These are phyloP conservation scores for Lathyrus tuberosus DNA, from an alignment of 306 rosid genomes.

Conservation along the genomic window DNA sequence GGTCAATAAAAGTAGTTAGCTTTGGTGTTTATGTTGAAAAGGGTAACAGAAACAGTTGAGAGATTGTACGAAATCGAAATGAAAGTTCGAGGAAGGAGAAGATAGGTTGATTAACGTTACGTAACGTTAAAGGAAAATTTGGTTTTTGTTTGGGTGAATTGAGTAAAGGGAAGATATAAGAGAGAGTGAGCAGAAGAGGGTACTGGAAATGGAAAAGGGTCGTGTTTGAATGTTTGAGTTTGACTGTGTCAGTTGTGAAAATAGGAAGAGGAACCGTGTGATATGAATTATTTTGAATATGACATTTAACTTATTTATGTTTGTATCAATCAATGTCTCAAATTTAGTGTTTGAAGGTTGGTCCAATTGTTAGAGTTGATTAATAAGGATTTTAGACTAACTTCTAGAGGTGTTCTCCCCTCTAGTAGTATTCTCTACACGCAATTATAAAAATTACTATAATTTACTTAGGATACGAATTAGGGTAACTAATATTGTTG, in stretches of 20 bases:
- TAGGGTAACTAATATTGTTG: too few species aligned
- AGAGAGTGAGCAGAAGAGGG: background rate
- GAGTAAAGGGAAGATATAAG: too few species aligned
- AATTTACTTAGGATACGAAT: too few species aligned
- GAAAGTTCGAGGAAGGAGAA: conserved; percentile 47
- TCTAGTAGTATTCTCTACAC: too few species aligned
- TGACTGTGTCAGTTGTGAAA: conserved; percentile 5
- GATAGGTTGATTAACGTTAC: conserved; percentile 32
- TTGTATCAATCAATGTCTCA: background rate
- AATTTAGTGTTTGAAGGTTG: too few species aligned
- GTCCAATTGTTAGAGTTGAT: too few species aligned
- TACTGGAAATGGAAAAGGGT: background rate
- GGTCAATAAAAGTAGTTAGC: conserved; percentile 24
- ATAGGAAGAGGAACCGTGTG: background rate
- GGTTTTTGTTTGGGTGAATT: background rate
- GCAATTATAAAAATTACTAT: too few species aligned
- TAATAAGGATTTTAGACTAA: too few species aligned
- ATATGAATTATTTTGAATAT: background rate
- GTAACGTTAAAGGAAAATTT: conserved; percentile 6
- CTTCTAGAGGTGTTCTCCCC: too few species aligned
- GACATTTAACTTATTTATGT: background rate
- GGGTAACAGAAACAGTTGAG: conserved; percentile 16
- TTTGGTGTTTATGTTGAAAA: conserved; percentile 27
- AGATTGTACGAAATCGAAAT: background rate
- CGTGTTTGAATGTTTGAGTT: background rate